phyloP scores from a whole-genome alignment of 305 asterid species.

The Solanum aculeatissimum region DNA sequence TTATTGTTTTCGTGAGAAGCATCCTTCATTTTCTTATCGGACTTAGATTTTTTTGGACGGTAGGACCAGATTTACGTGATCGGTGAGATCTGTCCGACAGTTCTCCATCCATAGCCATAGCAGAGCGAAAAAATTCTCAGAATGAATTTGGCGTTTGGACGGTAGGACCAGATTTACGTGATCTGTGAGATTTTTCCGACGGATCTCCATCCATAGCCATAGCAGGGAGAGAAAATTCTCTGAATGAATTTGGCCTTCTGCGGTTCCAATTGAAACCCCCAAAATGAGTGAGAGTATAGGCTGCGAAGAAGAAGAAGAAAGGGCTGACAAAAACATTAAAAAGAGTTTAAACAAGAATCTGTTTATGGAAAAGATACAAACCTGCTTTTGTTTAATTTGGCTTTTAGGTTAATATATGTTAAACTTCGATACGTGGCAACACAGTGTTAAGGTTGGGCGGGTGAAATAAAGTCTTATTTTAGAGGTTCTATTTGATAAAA shows the following conservation, averaged over 20 bases:
- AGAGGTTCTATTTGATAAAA: no score
- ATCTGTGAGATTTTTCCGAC: conserved; percentile 63
- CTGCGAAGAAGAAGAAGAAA: neutral
- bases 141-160: neutral
- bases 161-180: conserved; percentile 61
- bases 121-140: neutral
- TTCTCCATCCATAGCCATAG: conserved; percentile 13
- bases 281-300: neutral
- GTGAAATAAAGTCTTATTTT: no score
- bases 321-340: no score
- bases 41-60: conserved; percentile 62
- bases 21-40: conserved; percentile 23
- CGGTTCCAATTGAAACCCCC: neutral
- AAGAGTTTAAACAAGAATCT: no score
- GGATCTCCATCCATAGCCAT: conserved; percentile 23
- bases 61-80: conserved; percentile 55
- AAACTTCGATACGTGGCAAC: no score
- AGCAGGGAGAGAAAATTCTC: neutral
- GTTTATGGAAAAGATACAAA: no score
- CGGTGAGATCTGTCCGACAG: conserved; percentile 69
- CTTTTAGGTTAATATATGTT: no score
- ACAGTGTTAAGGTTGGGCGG: no score
- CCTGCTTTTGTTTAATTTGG: no score
- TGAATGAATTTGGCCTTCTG: neutral
- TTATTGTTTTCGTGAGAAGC: conserved; percentile 46